Evolutionary conservation across 1,284 basidiomycete genomes (phyloP).

Genomic region (Moesziomyces globuligerus): DNA sequence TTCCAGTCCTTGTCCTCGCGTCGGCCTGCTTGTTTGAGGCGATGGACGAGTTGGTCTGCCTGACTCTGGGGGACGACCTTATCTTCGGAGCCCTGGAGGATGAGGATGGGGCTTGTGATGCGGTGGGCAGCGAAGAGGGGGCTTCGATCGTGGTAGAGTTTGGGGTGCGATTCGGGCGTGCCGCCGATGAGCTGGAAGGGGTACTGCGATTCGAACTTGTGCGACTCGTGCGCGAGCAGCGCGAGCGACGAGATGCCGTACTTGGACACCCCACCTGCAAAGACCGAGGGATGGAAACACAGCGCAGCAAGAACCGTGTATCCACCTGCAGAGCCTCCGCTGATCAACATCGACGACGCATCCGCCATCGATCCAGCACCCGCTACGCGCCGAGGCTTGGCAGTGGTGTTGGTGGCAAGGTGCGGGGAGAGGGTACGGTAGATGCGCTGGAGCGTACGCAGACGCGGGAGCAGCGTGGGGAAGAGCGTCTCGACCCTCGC

Average conservation of each 20-base stretch:
- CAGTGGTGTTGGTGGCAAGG: conserved; percentile 8
- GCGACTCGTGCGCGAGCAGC: conserved; percentile 69
- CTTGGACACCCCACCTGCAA: conserved; percentile 32
- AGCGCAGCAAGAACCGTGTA: conserved; percentile 73
- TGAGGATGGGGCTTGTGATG: conserved; percentile 72
- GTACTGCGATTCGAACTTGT: conserved; percentile 77
- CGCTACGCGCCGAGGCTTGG: not conserved
- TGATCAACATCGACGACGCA: conserved; percentile 31
- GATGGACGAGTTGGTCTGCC: conserved; percentile 68
- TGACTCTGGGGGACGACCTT: conserved; percentile 74
- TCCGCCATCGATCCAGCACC: conserved; percentile 24
- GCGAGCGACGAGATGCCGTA: conserved; percentile 42
- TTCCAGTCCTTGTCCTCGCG: conserved; percentile 16
- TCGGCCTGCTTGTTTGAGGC: conserved; percentile 31
- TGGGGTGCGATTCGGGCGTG: conserved; percentile 69
- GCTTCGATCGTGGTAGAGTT: conserved; percentile 72
- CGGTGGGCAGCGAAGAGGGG: conserved; percentile 72
- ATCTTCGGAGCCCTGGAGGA: conserved; percentile 73
- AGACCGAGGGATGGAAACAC: conserved; percentile 34
- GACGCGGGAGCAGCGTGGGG: conserved; percentile 42
- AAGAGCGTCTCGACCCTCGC: conserved; percentile 18
- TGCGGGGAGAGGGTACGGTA: conserved; percentile 19
- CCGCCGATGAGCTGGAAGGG: conserved; percentile 73
- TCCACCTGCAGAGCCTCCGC: conserved; percentile 71
- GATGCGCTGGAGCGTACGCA: conserved; percentile 1